Percentiles rank a stretch among this genome's conserved stretches.
Conservation (phyloP, 2,329 filamentous ascomycete genomes). For the Aspergillus versicolor region DNA sequence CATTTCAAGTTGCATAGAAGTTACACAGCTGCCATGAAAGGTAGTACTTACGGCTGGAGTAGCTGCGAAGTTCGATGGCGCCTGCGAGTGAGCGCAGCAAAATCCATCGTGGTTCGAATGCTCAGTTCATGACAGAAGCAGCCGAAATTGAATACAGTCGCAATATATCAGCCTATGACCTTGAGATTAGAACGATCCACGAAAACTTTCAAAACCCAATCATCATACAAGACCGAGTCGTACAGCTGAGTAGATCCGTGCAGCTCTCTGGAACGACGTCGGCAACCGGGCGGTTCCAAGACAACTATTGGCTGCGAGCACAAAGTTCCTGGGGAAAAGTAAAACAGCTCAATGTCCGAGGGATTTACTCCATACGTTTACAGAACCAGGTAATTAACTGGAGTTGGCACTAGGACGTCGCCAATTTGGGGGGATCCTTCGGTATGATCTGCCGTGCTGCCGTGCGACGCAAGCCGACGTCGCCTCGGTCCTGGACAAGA, state of each 20-base stretch:
- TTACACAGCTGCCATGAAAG: neutral
- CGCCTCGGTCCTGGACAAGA: slow-evolving; percentile 20
- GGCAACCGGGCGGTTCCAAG: neutral
- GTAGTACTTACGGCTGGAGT: slow-evolving; percentile 36
- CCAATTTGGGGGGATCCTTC: slow-evolving; percentile 9
- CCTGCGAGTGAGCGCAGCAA: slow-evolving; percentile 21
- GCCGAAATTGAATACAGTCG: neutral
- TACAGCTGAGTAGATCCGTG: neutral
- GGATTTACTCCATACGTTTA: slow-evolving; percentile 7
- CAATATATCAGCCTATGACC: neutral
- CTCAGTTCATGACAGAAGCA: slow-evolving; percentile 25
- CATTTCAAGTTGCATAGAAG: slow-evolving; percentile 1
- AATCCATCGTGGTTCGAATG: slow-evolving; percentile 27
- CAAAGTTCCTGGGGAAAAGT: neutral
- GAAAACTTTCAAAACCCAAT: neutral
- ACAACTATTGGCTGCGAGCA: slow-evolving; percentile 1
- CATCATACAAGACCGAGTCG: slow-evolving; percentile 1
- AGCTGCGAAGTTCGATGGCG: slow-evolving; percentile 24
- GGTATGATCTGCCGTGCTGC: slow-evolving; percentile 28
- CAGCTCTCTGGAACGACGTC: neutral
- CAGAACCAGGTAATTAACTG: slow-evolving; percentile 10
- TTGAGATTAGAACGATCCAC: slow-evolving; percentile 1
- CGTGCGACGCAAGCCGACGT: slow-evolving; percentile 25
- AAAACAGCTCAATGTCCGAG: slow-evolving; percentile 3
- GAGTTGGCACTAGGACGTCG: neutral